These are phyloP conservation scores for Avena atlantica DNA, from an alignment of 176 grass and related monocot genomes.

Conservation along the genomic window DNA sequence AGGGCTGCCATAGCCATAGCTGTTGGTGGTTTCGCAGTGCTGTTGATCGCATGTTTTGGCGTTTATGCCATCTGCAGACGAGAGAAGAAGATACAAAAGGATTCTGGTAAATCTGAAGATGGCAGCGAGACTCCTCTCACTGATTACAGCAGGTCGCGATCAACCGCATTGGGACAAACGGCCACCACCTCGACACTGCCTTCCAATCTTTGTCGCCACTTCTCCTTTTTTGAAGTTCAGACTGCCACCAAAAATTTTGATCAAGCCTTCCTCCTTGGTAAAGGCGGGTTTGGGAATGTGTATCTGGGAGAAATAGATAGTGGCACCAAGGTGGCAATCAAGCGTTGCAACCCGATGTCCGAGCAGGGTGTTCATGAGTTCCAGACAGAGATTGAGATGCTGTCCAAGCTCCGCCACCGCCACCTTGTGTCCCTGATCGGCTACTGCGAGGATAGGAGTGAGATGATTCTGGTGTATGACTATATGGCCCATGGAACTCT, in stretches of 20 bases:
- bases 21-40: constrained; percentile 31
- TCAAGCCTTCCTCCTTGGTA: constrained; percentile 61
- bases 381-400: constrained; percentile 75
- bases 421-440: too few species aligned
- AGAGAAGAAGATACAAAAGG: constrained; percentile 55
- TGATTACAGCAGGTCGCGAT: too few species aligned
- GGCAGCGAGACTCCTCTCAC: too few species aligned
- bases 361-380: constrained; percentile 73
- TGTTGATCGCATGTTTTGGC: constrained; percentile 34
- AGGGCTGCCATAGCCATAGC: background rate
- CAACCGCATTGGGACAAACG: too few species aligned
- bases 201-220: constrained; percentile 63
- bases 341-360: constrained; percentile 66
- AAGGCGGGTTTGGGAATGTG: constrained; percentile 83
- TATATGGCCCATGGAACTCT: constrained; percentile 68
- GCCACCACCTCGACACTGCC: constrained; percentile 38
- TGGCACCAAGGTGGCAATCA: constrained; percentile 71
- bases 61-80: constrained; percentile 41
- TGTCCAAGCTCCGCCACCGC: constrained; percentile 10
- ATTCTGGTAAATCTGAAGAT: background rate
- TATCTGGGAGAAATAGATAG: constrained; percentile 62
- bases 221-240: constrained; percentile 61
- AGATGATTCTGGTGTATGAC: constrained; percentile 61
- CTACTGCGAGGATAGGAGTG: too few species aligned
- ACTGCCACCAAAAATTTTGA: constrained; percentile 66